Evolutionary conservation across 23 red algal species (phyloP).

Genomic region (Gracilaria gracilis): DNA sequence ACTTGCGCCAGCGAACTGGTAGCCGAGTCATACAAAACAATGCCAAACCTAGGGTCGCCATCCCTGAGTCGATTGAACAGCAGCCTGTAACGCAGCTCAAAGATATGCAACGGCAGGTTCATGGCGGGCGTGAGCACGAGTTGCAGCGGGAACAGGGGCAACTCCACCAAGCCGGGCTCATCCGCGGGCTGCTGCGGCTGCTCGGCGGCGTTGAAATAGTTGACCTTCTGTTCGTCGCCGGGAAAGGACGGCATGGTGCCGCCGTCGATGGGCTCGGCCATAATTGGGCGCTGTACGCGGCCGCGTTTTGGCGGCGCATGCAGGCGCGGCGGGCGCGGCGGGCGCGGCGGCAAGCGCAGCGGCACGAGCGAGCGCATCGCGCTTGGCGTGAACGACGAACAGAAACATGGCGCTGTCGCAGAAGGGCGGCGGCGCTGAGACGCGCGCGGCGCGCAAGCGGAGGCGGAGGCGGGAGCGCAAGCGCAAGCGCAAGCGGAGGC

Average conservation of each 20-base stretch:
- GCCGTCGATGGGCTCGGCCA: not conserved
- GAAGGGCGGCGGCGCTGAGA: not conserved
- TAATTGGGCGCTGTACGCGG: not conserved
- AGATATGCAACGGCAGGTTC: slow-evolving; percentile 91
- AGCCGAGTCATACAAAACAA: slow-evolving; percentile 87
- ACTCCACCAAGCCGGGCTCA: not conserved
- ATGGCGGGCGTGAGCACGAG: slow-evolving; percentile 83
- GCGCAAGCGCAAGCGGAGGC: too few relatives aligned
- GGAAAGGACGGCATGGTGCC: slow-evolving; percentile 3
- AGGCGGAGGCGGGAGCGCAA: too few relatives aligned
- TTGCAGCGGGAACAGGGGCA: slow-evolving; percentile 93
- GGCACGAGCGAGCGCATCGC: not conserved
- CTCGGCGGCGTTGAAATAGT: not conserved
- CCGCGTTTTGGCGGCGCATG: not conserved
- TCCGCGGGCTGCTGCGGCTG: not conserved
- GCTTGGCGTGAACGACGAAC: not conserved
- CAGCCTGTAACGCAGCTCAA: slow-evolving; percentile 91
- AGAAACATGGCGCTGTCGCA: not conserved
- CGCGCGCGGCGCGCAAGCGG: too few relatives aligned
- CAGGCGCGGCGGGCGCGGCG: not conserved
- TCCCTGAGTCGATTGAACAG: slow-evolving; percentile 88
- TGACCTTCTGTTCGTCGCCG: not conserved
- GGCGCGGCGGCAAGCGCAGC: too few relatives aligned
- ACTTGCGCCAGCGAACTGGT: slow-evolving; percentile 54
- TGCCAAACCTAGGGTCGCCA: slow-evolving; percentile 82